These are phyloP conservation scores for Chlamydomonas applanata DNA, from an alignment of 139 green algal species.

Conservation along the genomic window DNA sequence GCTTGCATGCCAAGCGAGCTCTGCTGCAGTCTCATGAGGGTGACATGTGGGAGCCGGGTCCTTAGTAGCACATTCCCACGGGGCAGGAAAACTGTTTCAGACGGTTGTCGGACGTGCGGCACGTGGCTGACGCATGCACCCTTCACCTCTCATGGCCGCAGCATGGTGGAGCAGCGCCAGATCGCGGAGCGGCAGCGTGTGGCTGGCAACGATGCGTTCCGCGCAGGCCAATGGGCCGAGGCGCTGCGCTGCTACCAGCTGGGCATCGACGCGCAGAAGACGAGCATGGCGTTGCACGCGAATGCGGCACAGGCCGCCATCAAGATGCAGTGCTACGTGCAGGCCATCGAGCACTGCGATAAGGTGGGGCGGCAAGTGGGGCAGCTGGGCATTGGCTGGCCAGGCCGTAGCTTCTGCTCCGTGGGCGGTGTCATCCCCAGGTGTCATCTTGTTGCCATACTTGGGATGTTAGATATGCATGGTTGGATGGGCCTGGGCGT, in stretches of 20 bases:
- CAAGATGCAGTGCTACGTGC: conserved; percentile 70
- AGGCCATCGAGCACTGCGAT: conserved; percentile 79
- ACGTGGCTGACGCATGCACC: neutral
- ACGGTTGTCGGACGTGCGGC: too few species aligned
- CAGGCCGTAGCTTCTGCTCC: neutral
- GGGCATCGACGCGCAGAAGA: conserved; percentile 65
- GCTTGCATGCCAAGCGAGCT: too few species aligned
- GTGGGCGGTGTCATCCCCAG: neutral
- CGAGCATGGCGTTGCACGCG: conserved; percentile 71
- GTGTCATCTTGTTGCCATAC: neutral
- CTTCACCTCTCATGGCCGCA: conserved; percentile 21
- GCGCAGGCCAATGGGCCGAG: conserved; percentile 46
- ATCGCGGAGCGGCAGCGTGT: conserved; percentile 63
- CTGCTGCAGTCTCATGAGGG: too few species aligned
- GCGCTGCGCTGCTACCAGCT: conserved; percentile 69
- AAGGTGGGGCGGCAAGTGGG: conserved; percentile 46
- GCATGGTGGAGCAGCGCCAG: conserved; percentile 70
- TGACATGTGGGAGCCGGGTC: too few species aligned
- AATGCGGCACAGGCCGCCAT: conserved; percentile 76
- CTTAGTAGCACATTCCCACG: too few species aligned
- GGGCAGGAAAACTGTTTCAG: too few species aligned
- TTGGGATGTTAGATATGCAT: neutral
- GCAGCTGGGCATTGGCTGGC: neutral
- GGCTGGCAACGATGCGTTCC: conserved; percentile 64
- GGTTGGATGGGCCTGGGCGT: neutral